Conservation (phyloP, 23 red algal species). For the Gracilariopsis chorda region DNA sequence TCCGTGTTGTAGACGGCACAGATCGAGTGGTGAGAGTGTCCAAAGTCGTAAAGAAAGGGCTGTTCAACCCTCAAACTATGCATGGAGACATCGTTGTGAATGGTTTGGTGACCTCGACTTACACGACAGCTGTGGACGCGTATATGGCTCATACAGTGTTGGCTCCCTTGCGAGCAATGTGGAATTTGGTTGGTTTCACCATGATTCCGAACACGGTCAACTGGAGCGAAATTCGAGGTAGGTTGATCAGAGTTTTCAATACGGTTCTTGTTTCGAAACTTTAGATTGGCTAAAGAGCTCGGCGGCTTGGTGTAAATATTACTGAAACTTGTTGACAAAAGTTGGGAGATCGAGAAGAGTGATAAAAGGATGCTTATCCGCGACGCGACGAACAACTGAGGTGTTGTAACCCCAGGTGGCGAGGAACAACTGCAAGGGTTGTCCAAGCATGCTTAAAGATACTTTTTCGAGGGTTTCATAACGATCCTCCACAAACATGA, state of each 20-base stretch:
- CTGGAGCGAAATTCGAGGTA: conserved; percentile 2
- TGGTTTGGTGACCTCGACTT: conserved; percentile 40
- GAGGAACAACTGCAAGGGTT: conserved; percentile 79
- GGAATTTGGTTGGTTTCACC: neutral
- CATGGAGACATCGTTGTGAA: conserved; percentile 79
- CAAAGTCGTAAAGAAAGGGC: conserved; percentile 19
- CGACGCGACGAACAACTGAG: conserved; percentile 37
- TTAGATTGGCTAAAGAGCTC: neutral
- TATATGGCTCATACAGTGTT: conserved; percentile 38
- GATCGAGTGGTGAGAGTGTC: conserved; percentile 6
- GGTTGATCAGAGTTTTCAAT: neutral
- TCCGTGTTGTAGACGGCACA: neutral
- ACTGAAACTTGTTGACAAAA: conserved; percentile 93
- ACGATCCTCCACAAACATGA: conserved; percentile 95
- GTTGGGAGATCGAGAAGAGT: conserved; percentile 72
- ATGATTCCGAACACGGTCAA: neutral
- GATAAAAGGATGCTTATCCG: conserved; percentile 83
- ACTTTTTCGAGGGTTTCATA: conserved; percentile 85
- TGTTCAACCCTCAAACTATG: conserved; percentile 78
- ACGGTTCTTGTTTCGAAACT: neutral
- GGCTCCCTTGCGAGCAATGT: conserved; percentile 26
- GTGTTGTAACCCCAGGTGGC: conserved; percentile 99
- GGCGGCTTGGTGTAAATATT: conserved; percentile 9
- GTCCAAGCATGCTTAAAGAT: conserved; percentile 84
- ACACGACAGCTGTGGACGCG: conserved; percentile 32